phyloP scores from a whole-genome alignment of 2,329 filamentous ascomycete species.

The Helotiales sp. region DNA sequence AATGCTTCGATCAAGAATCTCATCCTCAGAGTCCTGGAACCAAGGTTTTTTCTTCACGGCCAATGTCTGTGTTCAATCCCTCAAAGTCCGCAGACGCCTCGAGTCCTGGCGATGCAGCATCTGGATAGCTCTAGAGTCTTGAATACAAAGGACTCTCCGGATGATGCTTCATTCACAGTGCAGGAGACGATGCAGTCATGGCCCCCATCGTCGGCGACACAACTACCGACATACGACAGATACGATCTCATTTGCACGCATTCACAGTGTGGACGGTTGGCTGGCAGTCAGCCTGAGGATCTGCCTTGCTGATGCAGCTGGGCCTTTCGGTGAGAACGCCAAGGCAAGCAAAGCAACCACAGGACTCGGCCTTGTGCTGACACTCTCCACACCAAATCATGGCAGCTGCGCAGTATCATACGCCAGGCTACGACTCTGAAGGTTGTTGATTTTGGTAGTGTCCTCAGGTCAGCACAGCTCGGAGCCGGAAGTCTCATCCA shows the following conservation, averaged over 20 bases:
- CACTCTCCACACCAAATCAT: conserved; percentile 1
- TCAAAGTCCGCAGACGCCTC: neutral
- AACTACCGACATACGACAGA: neutral
- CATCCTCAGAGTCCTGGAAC: neutral
- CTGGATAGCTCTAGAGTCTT: no score
- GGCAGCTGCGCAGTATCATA: conserved; percentile 6
- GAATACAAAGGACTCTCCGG: neutral
- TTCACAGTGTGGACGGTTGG: neutral
- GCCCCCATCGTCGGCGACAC: neutral
- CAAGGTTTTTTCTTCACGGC: neutral
- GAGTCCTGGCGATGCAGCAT: neutral
- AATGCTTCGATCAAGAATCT: neutral
- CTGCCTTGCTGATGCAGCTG: conserved; percentile 9
- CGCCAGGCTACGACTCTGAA: conserved; percentile 6
- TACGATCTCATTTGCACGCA: neutral
- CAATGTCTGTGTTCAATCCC: neutral
- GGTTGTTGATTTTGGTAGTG: neutral
- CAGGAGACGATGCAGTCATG: neutral
- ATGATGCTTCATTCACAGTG: neutral
- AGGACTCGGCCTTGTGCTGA: conserved; percentile 4
- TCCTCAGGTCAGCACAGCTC: neutral
- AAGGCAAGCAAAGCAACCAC: conserved; percentile 16
- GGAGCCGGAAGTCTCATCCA: neutral
- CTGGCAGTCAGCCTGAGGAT: conserved; percentile 9
- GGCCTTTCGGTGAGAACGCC: conserved; percentile 11